Evolutionary conservation across 371 early-diverging fungal species (phyloP).

Genomic region (Ordospora colligata): DNA sequence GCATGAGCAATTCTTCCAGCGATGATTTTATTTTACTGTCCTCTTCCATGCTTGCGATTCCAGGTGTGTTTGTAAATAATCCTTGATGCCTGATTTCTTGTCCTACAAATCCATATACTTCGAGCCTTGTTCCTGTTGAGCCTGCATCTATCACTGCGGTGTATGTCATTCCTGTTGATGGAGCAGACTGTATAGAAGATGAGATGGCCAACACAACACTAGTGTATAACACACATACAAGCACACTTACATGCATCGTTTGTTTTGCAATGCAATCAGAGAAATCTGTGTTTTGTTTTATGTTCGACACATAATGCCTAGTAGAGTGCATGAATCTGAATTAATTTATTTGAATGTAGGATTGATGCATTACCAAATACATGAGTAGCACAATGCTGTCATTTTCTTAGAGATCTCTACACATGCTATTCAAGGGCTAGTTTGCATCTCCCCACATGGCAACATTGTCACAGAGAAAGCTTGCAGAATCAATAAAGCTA

Average conservation of each 20-base stretch:
- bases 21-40: neutral
- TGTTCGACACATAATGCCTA: neutral
- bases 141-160: conserved; percentile 55
- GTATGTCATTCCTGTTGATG: neutral
- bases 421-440: neutral
- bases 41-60: neutral
- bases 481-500: neutral
- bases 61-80: neutral
- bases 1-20: neutral
- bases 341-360: too few relatives aligned
- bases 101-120: conserved; percentile 48
- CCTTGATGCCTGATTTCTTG: conserved; percentile 21
- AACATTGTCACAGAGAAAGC: conserved; percentile 7
- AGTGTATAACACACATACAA: neutral
- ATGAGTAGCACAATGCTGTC: too few relatives aligned
- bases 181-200: neutral
- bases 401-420: too few relatives aligned
- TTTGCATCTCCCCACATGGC: neutral
- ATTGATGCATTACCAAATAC: too few relatives aligned
- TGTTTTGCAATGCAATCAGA: neutral
- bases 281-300: neutral
- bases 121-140: conserved; percentile 56
- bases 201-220: neutral
- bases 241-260: neutral
- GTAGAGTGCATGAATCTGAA: too few relatives aligned